Evolutionary conservation across 2,329 filamentous ascomycete species (phyloP).

Genomic region (Pyrenophora teres): DNA sequence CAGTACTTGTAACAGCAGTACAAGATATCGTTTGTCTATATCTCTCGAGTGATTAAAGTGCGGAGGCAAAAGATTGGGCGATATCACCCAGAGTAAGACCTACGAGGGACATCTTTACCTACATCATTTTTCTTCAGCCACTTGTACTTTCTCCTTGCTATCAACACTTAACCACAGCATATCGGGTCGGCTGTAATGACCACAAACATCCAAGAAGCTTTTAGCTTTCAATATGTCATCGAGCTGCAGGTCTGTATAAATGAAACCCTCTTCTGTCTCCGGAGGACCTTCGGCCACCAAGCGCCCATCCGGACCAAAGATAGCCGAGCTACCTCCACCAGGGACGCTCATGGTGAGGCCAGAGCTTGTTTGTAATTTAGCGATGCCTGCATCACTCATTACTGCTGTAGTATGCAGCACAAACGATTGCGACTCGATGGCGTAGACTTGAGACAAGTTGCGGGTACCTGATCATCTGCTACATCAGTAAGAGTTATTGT

Average conservation of each 20-base stretch:
- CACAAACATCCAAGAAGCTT: conserved; percentile 53
- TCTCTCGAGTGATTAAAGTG: too few relatives aligned
- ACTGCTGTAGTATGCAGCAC: conserved; percentile 60
- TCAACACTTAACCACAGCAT: conserved; percentile 57
- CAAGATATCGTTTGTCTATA: too few relatives aligned
- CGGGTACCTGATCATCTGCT: background rate
- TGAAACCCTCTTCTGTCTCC: conserved; percentile 53
- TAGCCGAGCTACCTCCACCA: conserved; percentile 54
- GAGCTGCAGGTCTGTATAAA: conserved; percentile 59
- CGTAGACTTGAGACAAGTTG: conserved; percentile 58
- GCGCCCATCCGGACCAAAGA: conserved; percentile 59
- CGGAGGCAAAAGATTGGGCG: too few relatives aligned
- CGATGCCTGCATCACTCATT: conserved; percentile 52
- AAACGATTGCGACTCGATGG: conserved; percentile 61
- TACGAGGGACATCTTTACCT: too few relatives aligned
- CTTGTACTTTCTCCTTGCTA: conserved; percentile 30
- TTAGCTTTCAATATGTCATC: conserved; percentile 49
- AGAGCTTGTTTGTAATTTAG: conserved; percentile 50
- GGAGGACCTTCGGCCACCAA: conserved; percentile 49
- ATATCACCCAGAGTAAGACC: too few relatives aligned
- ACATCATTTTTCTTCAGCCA: too few relatives aligned
- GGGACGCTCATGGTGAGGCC: conserved; percentile 50
- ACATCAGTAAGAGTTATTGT: too few relatives aligned
- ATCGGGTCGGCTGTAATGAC: conserved; percentile 59
- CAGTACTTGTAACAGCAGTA: too few relatives aligned